phyloP scores from a whole-genome alignment of 805 yeast genomes.

The Blastobotrys peoriensis region DNA sequence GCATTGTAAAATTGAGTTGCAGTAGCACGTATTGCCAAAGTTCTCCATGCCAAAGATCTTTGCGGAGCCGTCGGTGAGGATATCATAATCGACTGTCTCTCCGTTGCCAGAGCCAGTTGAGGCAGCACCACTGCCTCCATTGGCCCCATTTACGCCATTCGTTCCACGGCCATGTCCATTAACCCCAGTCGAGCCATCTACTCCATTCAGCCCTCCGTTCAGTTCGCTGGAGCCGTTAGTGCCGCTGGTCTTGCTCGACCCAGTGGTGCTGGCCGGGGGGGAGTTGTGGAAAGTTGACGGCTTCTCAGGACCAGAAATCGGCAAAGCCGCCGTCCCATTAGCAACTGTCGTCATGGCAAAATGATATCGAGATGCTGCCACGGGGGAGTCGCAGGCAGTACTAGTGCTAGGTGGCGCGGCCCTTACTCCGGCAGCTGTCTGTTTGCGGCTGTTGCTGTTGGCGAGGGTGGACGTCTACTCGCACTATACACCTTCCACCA shows the following conservation, averaged over 20 bases:
- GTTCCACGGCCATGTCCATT: too few relatives aligned
- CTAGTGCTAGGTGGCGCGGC: too few relatives aligned
- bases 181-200: too few relatives aligned
- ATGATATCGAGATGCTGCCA: too few relatives aligned
- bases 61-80: conserved; percentile 22
- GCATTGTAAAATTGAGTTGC: conserved; percentile 88
- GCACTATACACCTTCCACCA: too few relatives aligned
- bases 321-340: not conserved
- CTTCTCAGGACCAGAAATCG: not conserved
- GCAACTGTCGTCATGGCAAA: not conserved
- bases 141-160: not conserved
- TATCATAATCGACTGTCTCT: conserved; percentile 8
- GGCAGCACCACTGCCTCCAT: not conserved
- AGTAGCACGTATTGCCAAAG: conserved; percentile 73
- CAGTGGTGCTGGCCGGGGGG: not conserved
- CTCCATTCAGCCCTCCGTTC: too few relatives aligned
- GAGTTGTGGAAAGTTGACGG: not conserved
- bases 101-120: not conserved
- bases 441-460: too few relatives aligned
- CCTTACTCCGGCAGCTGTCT: too few relatives aligned
- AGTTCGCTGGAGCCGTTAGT: too few relatives aligned
- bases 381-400: too few relatives aligned
- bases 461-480: too few relatives aligned
- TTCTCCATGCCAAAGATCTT: conserved; percentile 40
- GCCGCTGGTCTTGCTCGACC: too few relatives aligned